Evolutionary conservation across 257 asterid genomes (phyloP), one percentile per base, ranked within the genome.

Genomic region (Nicotiana sylvestris): DNA sequence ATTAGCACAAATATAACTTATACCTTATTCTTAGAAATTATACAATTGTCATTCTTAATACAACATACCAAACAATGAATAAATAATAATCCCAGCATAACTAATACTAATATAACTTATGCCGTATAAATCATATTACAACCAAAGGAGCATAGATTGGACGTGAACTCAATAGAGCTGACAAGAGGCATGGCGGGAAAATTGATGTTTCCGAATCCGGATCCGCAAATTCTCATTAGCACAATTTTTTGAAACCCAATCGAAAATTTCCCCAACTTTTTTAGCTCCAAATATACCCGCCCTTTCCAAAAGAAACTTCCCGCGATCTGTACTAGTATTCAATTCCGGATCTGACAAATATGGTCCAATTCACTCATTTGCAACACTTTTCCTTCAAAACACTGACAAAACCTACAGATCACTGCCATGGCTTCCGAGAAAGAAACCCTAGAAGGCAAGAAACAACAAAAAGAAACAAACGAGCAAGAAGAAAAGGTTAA

Each of bases 341-440:
- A 35, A 35, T 18, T 43, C 35, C 21, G 12, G 25, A 70, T 43
- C 35, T 74, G n/a, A 6, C 39, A 46, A 2, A 72, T 46, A 46
- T 12, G 60, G 2, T 13, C 25, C 61, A 72, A 13, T 5, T 33
- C 8, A 3, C 37, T 46, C 60, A 21, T 39, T 25, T 21, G 17
- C 79, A 25, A 25, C 43, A 43, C 7, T 13, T 25, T 0, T 25
- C 15, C 3, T 46, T 74, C 16, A 15, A 3, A 13, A 76, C 25
- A 18, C 37, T 56, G 37, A 65, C 13, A 33, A 53, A 81, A 33
- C 8, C 33, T 18, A 39, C 18, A 27, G n/a, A 46, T 78, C 80
- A 39, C 6, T 62, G 27, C 77, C 80, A 94, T 94, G 98, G 92
- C 88, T 70, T 77, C 97, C 9, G 93, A 85, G n/a, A 84, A 82